Percentiles rank a stretch among this genome's conserved stretches.
phyloP scores from a whole-genome alignment of 768 basidiomycete species.

The Tulasnella calospora region DNA sequence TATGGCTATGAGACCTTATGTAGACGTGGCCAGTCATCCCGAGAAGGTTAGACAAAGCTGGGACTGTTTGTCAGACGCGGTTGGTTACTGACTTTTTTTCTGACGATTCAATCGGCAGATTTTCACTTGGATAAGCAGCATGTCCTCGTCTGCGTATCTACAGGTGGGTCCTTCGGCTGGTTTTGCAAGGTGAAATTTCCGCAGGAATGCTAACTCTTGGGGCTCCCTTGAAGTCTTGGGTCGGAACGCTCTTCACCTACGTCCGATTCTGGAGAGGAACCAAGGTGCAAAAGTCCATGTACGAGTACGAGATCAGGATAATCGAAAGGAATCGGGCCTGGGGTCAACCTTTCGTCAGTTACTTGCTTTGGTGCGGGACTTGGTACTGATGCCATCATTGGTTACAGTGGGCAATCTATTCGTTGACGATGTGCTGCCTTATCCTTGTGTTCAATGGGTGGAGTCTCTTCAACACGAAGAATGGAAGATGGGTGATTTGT shows the following conservation, averaged over 20 bases:
- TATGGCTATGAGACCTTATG: not conserved
- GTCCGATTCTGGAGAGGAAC: conserved; percentile 20
- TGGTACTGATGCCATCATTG: not conserved
- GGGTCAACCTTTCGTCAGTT: conserved; percentile 23
- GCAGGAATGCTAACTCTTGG: not conserved
- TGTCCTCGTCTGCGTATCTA: not conserved
- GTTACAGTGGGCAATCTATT: conserved; percentile 26
- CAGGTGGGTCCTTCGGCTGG: not conserved
- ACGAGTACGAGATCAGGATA: not conserved
- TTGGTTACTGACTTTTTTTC: not conserved
- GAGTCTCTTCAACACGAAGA: conserved; percentile 24
- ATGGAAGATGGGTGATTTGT: not conserved
- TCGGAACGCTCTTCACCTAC: conserved; percentile 25
- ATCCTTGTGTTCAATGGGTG: conserved; percentile 29
- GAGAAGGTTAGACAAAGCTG: not conserved
- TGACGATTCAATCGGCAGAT: not conserved
- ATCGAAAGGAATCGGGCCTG: not conserved
- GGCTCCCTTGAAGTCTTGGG: conserved; percentile 16
- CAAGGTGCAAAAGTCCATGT: not conserved
- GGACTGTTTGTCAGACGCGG: not conserved
- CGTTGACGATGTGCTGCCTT: conserved; percentile 27
- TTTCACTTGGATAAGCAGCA: conserved; percentile 15
- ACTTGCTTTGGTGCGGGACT: not conserved
- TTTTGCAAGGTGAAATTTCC: not conserved
- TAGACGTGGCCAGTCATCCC: not conserved